phyloP scores from a whole-genome alignment of 2,329 filamentous ascomycete genomes.

The Colletotrichum sp. region DNA sequence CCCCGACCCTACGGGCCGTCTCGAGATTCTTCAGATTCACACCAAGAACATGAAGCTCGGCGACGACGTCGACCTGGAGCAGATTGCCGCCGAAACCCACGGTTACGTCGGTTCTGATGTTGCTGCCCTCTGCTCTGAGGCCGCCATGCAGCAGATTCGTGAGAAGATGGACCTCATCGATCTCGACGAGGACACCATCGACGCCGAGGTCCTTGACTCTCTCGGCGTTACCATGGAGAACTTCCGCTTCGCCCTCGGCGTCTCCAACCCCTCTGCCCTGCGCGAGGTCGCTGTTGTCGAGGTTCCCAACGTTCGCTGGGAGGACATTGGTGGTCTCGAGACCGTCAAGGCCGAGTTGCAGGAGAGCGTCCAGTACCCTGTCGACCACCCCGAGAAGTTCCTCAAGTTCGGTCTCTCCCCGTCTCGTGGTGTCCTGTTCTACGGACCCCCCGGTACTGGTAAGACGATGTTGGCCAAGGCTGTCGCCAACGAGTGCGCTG shows the following conservation, averaged over 20 bases:
- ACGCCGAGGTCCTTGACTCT: constrained; percentile 97
- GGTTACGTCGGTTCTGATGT: constrained; percentile 99
- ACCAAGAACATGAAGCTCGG: constrained; percentile 99
- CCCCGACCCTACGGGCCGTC: constrained; percentile 95
- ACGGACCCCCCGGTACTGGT: constrained; percentile 99
- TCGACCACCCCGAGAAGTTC: constrained; percentile 99
- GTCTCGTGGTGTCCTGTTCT: constrained; percentile 98
- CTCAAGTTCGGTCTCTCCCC: constrained; percentile 99
- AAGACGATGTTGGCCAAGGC: constrained; percentile 99
- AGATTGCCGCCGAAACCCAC: constrained; percentile 96
- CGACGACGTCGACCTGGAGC: constrained; percentile 95
- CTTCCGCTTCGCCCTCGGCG: constrained; percentile 97
- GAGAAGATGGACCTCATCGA: constrained; percentile 99
- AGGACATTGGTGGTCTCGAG: constrained; percentile 98
- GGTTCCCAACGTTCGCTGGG: constrained; percentile 98
- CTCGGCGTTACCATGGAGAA: constrained; percentile 99
- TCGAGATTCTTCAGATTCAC: constrained; percentile 99
- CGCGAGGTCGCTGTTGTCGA: constrained; percentile 99
- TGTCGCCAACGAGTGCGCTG: constrained; percentile 97
- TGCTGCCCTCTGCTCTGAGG: constrained; percentile 97
- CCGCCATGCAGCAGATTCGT: constrained; percentile 99
- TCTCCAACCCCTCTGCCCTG: constrained; percentile 97
- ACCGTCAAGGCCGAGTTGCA: constrained; percentile 99
- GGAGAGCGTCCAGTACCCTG: constrained; percentile 98
- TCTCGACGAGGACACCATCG: constrained; percentile 97